Evolutionary conservation across 306 rosid species (phyloP).

Genomic region (Cajanus cajan): DNA sequence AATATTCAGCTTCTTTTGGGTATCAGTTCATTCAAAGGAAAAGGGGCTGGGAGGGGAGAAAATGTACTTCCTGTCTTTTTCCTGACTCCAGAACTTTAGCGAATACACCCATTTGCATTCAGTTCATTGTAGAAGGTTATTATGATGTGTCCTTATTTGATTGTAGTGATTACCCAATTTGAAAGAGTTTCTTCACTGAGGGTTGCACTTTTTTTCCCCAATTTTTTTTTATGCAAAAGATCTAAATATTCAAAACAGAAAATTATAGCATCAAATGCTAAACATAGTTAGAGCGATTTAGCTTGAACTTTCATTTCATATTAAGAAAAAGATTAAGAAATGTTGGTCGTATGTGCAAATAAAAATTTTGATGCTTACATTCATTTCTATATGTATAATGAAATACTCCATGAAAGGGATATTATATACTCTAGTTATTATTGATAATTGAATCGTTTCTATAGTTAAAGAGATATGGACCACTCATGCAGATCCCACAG

Average conservation of each 20-base stretch:
- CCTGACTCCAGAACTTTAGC: neutral
- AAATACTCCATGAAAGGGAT: conserved; percentile 17
- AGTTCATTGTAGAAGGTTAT: neutral
- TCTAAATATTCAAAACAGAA: neutral
- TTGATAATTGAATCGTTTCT: neutral
- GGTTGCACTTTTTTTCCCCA: neutral
- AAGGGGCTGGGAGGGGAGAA: neutral
- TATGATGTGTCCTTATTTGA: neutral
- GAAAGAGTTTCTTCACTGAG: neutral
- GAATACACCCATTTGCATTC: neutral
- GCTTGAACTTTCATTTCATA: neutral
- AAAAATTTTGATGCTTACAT: neutral
- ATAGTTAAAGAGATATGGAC: neutral
- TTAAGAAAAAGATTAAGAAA: neutral
- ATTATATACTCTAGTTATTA: neutral
- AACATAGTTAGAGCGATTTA: neutral
- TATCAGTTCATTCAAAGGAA: neutral
- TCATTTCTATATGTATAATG: neutral
- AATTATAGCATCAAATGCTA: neutral
- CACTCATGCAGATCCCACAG: neutral
- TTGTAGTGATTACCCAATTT: neutral
- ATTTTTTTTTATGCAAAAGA: neutral
- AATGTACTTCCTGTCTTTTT: neutral
- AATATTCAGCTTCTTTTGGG: neutral
- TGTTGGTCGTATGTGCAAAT: neutral